Conservation (phyloP, 2,329 filamentous ascomycete genomes). For the Colletotrichum sp. region DNA sequence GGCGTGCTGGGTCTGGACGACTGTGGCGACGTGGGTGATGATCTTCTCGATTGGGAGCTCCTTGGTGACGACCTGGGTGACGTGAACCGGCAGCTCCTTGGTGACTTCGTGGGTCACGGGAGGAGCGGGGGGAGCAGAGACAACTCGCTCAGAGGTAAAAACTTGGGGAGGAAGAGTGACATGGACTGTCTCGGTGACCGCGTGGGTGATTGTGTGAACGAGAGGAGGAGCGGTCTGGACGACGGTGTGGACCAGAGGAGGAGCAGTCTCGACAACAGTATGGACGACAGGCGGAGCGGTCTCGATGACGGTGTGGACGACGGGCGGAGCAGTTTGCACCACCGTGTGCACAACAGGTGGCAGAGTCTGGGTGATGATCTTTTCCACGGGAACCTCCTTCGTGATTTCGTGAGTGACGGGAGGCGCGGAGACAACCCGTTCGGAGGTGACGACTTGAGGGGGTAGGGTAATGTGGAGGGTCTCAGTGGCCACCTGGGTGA, state of each 20-base stretch:
- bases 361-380: neutral
- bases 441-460: neutral
- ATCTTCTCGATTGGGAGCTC: neutral
- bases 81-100: neutral
- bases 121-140: neutral
- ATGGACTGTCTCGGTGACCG: constrained; percentile 7
- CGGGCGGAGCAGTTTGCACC: neutral
- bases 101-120: neutral
- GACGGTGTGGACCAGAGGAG: neutral
- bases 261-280: neutral
- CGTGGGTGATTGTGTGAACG: neutral
- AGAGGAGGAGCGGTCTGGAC: neutral
- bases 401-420: neutral
- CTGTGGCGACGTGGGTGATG: neutral
- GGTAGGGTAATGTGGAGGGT: constrained; percentile 7
- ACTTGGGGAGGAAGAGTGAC: neutral
- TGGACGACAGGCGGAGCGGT: neutral
- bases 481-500: neutral
- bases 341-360: neutral
- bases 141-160: neutral
- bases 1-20: neutral
- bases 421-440: neutral
- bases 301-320: neutral
- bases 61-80: neutral
- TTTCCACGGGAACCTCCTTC: neutral